These are phyloP conservation scores for Paecilomyces fulvus DNA, from an alignment of 2,329 filamentous ascomycete species.

Conservation along the genomic window DNA sequence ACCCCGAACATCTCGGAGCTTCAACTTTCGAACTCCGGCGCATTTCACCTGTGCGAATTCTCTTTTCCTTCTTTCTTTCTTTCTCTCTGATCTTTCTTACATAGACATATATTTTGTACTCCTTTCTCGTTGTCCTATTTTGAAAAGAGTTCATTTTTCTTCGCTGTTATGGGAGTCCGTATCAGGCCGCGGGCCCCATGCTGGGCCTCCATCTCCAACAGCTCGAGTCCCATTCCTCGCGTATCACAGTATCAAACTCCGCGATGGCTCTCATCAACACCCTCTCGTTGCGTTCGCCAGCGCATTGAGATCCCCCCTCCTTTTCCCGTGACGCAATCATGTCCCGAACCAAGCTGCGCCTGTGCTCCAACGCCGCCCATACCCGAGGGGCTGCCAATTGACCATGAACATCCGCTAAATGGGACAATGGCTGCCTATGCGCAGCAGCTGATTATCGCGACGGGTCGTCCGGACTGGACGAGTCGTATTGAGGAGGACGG, in stretches of 20 bases:
- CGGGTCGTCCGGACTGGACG: slow-evolving; percentile 70
- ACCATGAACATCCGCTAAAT: slow-evolving; percentile 59
- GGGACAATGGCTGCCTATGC: slow-evolving; percentile 70
- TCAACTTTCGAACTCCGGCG: background rate
- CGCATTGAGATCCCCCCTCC: slow-evolving; percentile 30
- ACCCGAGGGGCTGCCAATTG: slow-evolving; percentile 64
- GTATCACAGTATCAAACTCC: background rate
- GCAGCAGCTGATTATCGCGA: slow-evolving; percentile 77
- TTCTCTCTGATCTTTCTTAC: background rate
- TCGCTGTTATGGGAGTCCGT: background rate
- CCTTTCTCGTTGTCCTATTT: background rate
- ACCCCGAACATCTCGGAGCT: background rate
- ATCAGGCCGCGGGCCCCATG: background rate
- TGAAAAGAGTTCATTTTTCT: background rate
- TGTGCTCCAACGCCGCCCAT: slow-evolving; percentile 66
- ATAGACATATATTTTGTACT: background rate
- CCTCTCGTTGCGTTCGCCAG: slow-evolving; percentile 4
- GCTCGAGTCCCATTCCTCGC: background rate
- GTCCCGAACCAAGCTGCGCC: slow-evolving; percentile 67
- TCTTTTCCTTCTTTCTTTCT: background rate
- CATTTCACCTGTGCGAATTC: background rate
- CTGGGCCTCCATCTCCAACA: background rate
- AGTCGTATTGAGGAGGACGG: slow-evolving; percentile 79
- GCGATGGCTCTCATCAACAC: background rate
- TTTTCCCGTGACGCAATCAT: slow-evolving; percentile 46